Base-by-base conservation (phyloP, 176 grass and related monocot genomes). In the Raddia distichophylla region DNA sequence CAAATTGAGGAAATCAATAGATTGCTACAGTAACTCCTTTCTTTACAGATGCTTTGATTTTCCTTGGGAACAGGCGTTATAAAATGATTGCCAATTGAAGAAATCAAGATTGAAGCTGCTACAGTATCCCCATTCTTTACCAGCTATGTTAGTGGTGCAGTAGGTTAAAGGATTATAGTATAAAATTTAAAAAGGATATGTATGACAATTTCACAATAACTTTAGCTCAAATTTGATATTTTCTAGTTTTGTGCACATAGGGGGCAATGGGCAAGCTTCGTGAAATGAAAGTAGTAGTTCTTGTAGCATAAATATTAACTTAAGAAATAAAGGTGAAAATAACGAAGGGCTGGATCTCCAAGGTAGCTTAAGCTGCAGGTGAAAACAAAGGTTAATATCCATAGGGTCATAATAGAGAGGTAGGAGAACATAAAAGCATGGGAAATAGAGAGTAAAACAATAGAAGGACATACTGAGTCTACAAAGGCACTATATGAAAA, bases 401-500 rank as follows among this genome's bases (percentile, higher is more conserved):
- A 71, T 34, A 71, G 43, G 18, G 54, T 10, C 53, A 82, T 1
- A 14, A 35, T 37, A 71, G 33, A 60, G 15, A 78, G 34, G 9
- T 49, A 51, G 35, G 27, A 44, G 59, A 33, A 33, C 69, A 50
- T 45, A 73, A 74, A n/a, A 75, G 40, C 13, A 70, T 22, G 14
- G 50, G 48, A 76, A 22, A 47, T 74, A 79, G 46, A 37, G 60
- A n/a, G 8, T 22, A 32, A 51, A 81, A 49, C 11, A 75, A 49
- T 17, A 67, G 53, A 54, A 50, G 10, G 44, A 68, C 53, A 75
- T 8, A 44, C 2, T 79, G 47, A 40, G 46, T 56, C 55, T 64
- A 69, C 47, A 77, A 64, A 71, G 51, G 47, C 20, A 22, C 46
- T 48, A 75, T 58, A 78, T 51, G 49, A 69, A 59, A 85, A 80